Percentiles rank a stretch among this genome's conserved stretches.
Conservation (phyloP, 1,284 basidiomycete species). For the Ustilago sp. region DNA sequence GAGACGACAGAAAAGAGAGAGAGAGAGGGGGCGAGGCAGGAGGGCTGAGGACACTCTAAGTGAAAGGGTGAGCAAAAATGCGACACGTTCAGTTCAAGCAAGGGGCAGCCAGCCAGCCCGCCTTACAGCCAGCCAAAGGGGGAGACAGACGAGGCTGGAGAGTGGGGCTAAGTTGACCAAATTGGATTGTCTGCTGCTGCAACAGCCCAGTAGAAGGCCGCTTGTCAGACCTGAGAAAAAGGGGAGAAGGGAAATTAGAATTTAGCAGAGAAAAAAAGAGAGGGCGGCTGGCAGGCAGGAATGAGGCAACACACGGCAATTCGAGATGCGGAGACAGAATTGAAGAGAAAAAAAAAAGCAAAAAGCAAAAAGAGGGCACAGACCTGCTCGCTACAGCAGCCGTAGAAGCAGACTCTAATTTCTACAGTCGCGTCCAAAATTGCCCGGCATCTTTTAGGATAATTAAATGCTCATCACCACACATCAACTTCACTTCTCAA, state of each 20-base stretch:
- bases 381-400: slow-evolving; percentile 1
- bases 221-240: background rate
- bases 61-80: slow-evolving; percentile 2
- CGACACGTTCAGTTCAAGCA: slow-evolving; percentile 8
- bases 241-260: background rate
- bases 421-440: background rate
- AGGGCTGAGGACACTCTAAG: background rate
- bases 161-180: background rate
- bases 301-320: slow-evolving; percentile 1
- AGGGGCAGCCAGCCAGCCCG: background rate
- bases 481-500: too few species aligned
- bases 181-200: background rate
- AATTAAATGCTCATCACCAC: too few species aligned
- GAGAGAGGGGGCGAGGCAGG: background rate
- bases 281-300: background rate
- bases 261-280: background rate
- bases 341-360: background rate
- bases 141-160: slow-evolving; percentile 1
- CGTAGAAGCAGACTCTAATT: slow-evolving; percentile 1
- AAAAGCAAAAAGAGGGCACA: background rate
- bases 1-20: background rate
- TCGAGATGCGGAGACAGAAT: background rate
- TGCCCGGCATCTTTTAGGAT: too few species aligned
- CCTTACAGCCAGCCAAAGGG: background rate
- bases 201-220: background rate